These are phyloP conservation scores for Hydnomerulius pinastri DNA, from an alignment of 768 basidiomycete species.

Conservation along the genomic window DNA sequence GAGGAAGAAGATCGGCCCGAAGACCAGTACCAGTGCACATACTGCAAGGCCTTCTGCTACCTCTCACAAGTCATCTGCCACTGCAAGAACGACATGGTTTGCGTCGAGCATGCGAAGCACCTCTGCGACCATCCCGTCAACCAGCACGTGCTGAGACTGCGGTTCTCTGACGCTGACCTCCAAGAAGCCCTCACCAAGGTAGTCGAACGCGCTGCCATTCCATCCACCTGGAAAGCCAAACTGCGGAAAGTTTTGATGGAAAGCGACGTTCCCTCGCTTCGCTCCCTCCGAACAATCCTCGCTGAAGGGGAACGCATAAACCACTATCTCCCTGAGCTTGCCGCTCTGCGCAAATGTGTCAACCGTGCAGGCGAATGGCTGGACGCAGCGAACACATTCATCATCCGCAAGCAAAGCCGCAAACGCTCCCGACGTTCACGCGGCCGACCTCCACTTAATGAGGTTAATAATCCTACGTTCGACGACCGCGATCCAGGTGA, in stretches of 20 bases:
- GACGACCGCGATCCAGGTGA: constrained; percentile 58
- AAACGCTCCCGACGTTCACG: constrained; percentile 71
- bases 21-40: constrained; percentile 92
- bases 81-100: constrained; percentile 78
- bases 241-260: constrained; percentile 67
- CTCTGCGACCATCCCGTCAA: constrained; percentile 67
- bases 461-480: constrained; percentile 35
- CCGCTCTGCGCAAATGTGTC: constrained; percentile 76
- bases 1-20: constrained; percentile 83
- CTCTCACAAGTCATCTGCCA: constrained; percentile 87
- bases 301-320: constrained; percentile 89
- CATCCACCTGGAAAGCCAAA: constrained; percentile 73
- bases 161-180: constrained; percentile 80
- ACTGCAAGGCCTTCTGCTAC: constrained; percentile 95
- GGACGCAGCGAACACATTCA: constrained; percentile 78
- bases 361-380: constrained; percentile 83
- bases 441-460: constrained; percentile 50
- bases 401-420: constrained; percentile 76
- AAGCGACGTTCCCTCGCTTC: constrained; percentile 70
- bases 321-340: constrained; percentile 70
- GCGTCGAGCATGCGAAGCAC: constrained; percentile 79
- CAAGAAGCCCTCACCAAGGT: constrained; percentile 66
- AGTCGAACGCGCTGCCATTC: constrained; percentile 70
- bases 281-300: constrained; percentile 77
- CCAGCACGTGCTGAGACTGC: constrained; percentile 69